These are phyloP conservation scores for Microbotryomycetes sp. DNA, from an alignment of 1,284 basidiomycete species.

Conservation along the genomic window DNA sequence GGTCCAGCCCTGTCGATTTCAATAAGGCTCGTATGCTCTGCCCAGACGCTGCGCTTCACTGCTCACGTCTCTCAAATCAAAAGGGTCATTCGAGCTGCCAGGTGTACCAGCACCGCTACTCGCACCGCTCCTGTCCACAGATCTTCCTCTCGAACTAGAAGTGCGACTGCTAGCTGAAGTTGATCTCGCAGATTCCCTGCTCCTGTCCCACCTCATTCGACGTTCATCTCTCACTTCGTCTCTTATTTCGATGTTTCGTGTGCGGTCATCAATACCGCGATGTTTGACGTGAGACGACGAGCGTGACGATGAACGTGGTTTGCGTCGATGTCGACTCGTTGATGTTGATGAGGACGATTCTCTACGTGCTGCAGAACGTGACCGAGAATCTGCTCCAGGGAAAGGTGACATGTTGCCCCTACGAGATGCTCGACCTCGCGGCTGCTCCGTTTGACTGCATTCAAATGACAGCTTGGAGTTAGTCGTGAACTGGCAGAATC, in stretches of 20 bases:
- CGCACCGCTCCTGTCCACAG: background rate
- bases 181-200: background rate
- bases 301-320: background rate
- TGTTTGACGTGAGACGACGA: conserved; percentile 2
- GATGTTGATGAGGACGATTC: background rate
- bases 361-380: background rate
- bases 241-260: conserved; percentile 34
- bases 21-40: background rate
- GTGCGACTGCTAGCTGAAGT: background rate
- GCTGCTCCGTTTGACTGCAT: background rate
- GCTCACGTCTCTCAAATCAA: background rate
- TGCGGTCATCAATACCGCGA: background rate
- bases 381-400: background rate
- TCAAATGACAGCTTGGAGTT: background rate
- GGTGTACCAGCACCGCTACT: too few species aligned
- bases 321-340: background rate
- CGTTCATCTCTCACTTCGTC: conserved; percentile 5
- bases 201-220: conserved; percentile 4
- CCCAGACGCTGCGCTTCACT: background rate
- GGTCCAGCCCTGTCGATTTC: background rate
- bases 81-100: background rate
- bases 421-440: background rate
- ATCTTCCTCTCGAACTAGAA: background rate
- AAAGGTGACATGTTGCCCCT: background rate
- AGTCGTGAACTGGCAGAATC: too few species aligned